phyloP scores from a whole-genome alignment of 192 early-diverging fungal genomes.

The Coemansia sp. region DNA sequence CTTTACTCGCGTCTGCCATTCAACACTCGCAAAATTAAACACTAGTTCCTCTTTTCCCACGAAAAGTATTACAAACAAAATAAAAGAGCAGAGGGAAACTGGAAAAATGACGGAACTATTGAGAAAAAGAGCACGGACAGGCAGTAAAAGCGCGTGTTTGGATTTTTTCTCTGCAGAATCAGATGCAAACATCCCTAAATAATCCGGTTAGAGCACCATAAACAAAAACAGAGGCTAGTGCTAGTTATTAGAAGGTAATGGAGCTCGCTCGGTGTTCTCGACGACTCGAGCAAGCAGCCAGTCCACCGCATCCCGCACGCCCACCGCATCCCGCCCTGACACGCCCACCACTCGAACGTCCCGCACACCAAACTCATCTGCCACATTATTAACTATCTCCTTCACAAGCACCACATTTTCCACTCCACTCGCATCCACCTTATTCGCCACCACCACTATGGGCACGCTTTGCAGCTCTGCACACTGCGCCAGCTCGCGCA shows the following conservation, averaged over 20 bases:
- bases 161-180: too few relatives aligned
- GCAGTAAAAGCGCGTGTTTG: too few relatives aligned
- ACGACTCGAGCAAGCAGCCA: slow-evolving; percentile 67
- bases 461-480: slow-evolving; percentile 81
- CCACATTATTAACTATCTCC: slow-evolving; percentile 89
- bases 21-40: neutral
- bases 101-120: too few relatives aligned
- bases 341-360: slow-evolving; percentile 78
- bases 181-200: too few relatives aligned
- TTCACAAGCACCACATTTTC: slow-evolving; percentile 79
- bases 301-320: slow-evolving; percentile 84
- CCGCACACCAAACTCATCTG: slow-evolving; percentile 75
- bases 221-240: neutral
- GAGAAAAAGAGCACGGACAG: too few relatives aligned
- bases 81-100: neutral
- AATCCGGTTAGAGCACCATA: too few relatives aligned
- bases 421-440: slow-evolving; percentile 61
- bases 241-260: neutral
- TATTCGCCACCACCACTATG: slow-evolving; percentile 91
- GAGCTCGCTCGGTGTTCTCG: neutral
- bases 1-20: neutral
- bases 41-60: neutral
- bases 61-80: neutral
- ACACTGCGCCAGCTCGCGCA: slow-evolving; percentile 60
- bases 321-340: slow-evolving; percentile 58